phyloP scores from a whole-genome alignment of 2,329 filamentous ascomycete genomes.

The Aspergillus oerlinghausenensis region DNA sequence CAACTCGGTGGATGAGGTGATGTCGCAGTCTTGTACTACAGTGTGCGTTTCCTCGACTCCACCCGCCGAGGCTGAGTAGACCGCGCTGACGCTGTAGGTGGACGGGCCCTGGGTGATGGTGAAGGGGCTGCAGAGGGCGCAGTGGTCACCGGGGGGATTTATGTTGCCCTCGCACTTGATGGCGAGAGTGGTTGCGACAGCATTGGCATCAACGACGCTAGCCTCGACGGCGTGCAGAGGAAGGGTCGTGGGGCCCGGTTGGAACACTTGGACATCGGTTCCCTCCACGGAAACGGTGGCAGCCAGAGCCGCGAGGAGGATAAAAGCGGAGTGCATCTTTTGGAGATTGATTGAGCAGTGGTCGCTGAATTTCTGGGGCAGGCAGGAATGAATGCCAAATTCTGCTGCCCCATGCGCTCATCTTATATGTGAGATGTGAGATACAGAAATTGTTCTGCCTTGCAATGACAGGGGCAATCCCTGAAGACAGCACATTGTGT shows the following conservation, averaged over 20 bases:
- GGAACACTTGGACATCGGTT: slow-evolving; percentile 12
- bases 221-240: slow-evolving; percentile 2
- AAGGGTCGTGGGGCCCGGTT: slow-evolving; percentile 4
- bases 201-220: slow-evolving; percentile 14
- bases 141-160: not conserved
- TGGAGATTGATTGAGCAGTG: not conserved
- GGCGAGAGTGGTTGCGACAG: slow-evolving; percentile 14
- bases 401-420: not conserved
- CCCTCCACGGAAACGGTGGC: slow-evolving; percentile 2
- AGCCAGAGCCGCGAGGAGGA: slow-evolving; percentile 1
- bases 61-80: slow-evolving; percentile 2
- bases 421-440: not conserved
- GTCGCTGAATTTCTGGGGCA: too few species aligned
- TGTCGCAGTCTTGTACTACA: slow-evolving; percentile 11
- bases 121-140: slow-evolving; percentile 7
- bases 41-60: slow-evolving; percentile 7
- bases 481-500: not conserved
- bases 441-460: not conserved
- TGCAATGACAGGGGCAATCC: not conserved
- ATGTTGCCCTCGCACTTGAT: slow-evolving; percentile 7
- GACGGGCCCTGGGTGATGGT: slow-evolving; percentile 19
- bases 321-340: not conserved
- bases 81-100: slow-evolving; percentile 12
- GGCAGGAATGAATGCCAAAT: not conserved
- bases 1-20: slow-evolving; percentile 10